phyloP scores from a whole-genome alignment of 2,329 filamentous ascomycete species.

The Bisporella sp. region DNA sequence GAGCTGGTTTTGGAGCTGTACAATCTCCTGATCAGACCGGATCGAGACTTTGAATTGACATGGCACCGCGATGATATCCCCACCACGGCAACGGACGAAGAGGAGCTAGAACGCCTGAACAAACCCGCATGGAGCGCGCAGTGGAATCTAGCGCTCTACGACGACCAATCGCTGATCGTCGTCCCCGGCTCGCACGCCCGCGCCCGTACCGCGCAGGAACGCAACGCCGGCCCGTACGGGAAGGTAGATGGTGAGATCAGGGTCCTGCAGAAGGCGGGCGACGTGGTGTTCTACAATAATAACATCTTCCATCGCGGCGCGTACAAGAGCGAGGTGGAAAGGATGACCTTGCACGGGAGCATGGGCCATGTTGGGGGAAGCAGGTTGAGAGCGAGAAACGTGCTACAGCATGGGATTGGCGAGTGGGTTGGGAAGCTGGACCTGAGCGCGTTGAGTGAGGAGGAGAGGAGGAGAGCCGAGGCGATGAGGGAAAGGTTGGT shows the following conservation, averaged over 20 bases:
- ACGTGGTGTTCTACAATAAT: conserved; percentile 84
- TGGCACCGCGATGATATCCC: conserved; percentile 86
- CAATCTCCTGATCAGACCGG: conserved; percentile 75
- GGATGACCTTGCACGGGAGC: conserved; percentile 67
- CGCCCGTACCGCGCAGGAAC: conserved; percentile 62
- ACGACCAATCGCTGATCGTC: conserved; percentile 67
- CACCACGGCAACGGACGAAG: conserved; percentile 53
- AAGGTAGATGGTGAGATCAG: conserved; percentile 55
- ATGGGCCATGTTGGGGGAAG: conserved; percentile 55
- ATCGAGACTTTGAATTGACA: conserved; percentile 61
- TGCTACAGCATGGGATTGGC: conserved; percentile 68
- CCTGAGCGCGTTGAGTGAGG: conserved; percentile 37
- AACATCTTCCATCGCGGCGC: conserved; percentile 75
- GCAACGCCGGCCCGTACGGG: conserved; percentile 60
- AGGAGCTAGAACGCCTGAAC: conserved; percentile 57
- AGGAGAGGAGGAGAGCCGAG: conserved; percentile 44
- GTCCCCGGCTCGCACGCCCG: conserved; percentile 71
- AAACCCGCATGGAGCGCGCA: conserved; percentile 68
- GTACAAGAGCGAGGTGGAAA: conserved; percentile 51
- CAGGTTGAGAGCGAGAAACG: conserved; percentile 56
- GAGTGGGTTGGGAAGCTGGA: conserved; percentile 55
- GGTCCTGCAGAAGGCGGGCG: conserved; percentile 64
- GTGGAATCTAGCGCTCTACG: conserved; percentile 78
- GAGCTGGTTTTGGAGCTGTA: conserved; percentile 80
- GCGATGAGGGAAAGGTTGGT: conserved; percentile 58